Percentiles rank a stretch among this genome's conserved stretches.
phyloP scores from a whole-genome alignment of 306 rosid genomes.

The Gynostemma pentaphyllum region DNA sequence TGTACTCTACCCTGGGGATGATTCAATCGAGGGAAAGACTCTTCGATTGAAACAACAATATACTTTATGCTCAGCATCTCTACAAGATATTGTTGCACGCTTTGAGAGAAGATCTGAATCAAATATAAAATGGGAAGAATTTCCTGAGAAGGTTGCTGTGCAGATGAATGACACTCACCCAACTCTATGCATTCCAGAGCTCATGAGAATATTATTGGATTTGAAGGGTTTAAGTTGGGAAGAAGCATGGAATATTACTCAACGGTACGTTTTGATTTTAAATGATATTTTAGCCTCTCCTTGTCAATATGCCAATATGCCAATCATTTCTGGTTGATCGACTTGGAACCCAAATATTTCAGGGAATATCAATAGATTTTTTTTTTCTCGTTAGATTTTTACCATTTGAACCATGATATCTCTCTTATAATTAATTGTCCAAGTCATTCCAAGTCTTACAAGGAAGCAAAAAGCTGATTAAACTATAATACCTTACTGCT shows the following conservation, averaged over 20 bases:
- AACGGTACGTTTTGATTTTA: slow-evolving; percentile 36
- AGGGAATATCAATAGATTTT: not conserved
- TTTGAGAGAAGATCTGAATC: slow-evolving; percentile 83
- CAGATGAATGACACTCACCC: slow-evolving; percentile 99
- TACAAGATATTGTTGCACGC: slow-evolving; percentile 83
- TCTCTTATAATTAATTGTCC: too few relatives aligned
- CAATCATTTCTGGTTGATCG: slow-evolving; percentile 7
- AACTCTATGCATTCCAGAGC: slow-evolving; percentile 96
- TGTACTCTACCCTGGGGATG: slow-evolving; percentile 95
- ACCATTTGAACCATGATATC: too few relatives aligned
- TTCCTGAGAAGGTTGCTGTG: slow-evolving; percentile 89
- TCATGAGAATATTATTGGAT: slow-evolving; percentile 82
- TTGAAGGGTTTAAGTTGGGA: slow-evolving; percentile 77
- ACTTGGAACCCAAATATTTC: not conserved
- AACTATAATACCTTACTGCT: not conserved
- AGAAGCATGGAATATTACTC: slow-evolving; percentile 91
- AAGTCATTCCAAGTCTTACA: not conserved
- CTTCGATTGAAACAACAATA: slow-evolving; percentile 98
- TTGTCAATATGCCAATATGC: not conserved
- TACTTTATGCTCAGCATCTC: slow-evolving; percentile 94
- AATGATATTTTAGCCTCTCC: slow-evolving; percentile 6
- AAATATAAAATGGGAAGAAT: slow-evolving; percentile 63
- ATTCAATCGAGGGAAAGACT: slow-evolving; percentile 70
- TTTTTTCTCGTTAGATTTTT: too few relatives aligned
- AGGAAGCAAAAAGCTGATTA: not conserved